Conservation (phyloP, 2,329 filamentous ascomycete genomes). For the Mycosphaerella arachidis region DNA sequence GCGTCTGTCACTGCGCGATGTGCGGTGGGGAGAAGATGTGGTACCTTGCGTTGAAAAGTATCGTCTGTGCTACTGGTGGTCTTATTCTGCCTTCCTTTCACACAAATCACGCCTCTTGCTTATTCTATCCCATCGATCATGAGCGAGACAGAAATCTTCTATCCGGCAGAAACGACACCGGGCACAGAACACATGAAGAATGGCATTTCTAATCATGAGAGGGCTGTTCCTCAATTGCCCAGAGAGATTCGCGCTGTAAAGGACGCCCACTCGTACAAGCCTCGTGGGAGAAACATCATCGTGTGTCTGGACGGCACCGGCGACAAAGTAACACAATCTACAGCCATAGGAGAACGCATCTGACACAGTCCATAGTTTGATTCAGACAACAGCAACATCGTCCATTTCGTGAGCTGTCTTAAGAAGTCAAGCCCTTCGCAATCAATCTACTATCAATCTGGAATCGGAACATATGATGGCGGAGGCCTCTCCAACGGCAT, state of each 20-base stretch:
- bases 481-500: conserved; percentile 39
- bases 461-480: conserved; percentile 44
- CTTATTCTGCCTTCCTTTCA: not conserved
- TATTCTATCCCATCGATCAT: not conserved
- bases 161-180: not conserved
- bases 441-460: conserved; percentile 42
- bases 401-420: conserved; percentile 41
- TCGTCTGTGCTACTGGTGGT: not conserved
- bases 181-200: not conserved
- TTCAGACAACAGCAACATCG: conserved; percentile 44
- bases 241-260: conserved; percentile 29
- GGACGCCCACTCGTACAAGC: conserved; percentile 19
- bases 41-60: not conserved
- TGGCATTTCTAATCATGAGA: not conserved
- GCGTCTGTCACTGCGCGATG: not conserved
- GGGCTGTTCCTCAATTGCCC: conserved; percentile 20
- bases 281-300: conserved; percentile 34
- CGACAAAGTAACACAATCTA: conserved; percentile 28
- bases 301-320: conserved; percentile 45
- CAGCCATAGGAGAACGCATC: not conserved
- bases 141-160: not conserved
- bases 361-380: conserved; percentile 31
- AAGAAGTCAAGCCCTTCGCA: conserved; percentile 41
- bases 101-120: too few relatives aligned
- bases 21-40: not conserved